phyloP scores from a whole-genome alignment of 805 yeast species.

The Candida sphagnicola region DNA sequence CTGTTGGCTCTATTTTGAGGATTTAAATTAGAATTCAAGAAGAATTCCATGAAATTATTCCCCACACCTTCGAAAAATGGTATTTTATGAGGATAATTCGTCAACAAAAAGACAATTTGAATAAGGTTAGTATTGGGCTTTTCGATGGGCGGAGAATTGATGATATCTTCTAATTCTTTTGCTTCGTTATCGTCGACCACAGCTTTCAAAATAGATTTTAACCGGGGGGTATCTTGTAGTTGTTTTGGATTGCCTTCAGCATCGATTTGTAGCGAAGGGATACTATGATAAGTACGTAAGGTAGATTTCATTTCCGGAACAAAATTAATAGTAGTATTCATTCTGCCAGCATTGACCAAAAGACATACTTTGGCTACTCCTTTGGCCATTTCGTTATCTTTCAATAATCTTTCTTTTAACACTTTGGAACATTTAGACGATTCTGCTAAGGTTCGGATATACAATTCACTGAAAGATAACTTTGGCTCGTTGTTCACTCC shows the following conservation, averaged over 20 bases:
- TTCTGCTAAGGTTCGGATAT: slow-evolving; percentile 75
- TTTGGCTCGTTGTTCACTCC: slow-evolving; percentile 37
- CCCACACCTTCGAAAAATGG: slow-evolving; percentile 28
- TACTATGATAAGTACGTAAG: slow-evolving; percentile 87
- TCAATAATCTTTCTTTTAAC: slow-evolving; percentile 68
- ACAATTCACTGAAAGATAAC: slow-evolving; percentile 78
- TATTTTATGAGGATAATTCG: slow-evolving; percentile 57
- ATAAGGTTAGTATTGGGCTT: slow-evolving; percentile 59
- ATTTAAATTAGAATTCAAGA: slow-evolving; percentile 56
- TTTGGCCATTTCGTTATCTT: slow-evolving; percentile 58
- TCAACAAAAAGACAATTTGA: slow-evolving; percentile 68
- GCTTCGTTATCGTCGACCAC: slow-evolving; percentile 53
- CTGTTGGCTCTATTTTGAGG: slow-evolving; percentile 67
- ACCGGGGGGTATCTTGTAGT: slow-evolving; percentile 90
- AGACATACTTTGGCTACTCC: slow-evolving; percentile 80
- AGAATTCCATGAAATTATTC: slow-evolving; percentile 65
- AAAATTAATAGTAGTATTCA: slow-evolving; percentile 92
- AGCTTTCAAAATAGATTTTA: slow-evolving; percentile 84
- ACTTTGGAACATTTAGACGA: slow-evolving; percentile 81
- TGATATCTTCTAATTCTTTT: slow-evolving; percentile 45
- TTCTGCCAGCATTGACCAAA: slow-evolving; percentile 85
- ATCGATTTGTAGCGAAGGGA: slow-evolving; percentile 80
- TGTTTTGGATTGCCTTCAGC: slow-evolving; percentile 57
- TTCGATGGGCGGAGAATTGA: slow-evolving; percentile 22
- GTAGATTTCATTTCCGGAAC: slow-evolving; percentile 95